Percentiles rank a stretch among this genome's conserved stretches.
Evolutionary conservation across 352 stramenopile genomes (phyloP).

Genomic region (Achlya hypogyna): DNA sequence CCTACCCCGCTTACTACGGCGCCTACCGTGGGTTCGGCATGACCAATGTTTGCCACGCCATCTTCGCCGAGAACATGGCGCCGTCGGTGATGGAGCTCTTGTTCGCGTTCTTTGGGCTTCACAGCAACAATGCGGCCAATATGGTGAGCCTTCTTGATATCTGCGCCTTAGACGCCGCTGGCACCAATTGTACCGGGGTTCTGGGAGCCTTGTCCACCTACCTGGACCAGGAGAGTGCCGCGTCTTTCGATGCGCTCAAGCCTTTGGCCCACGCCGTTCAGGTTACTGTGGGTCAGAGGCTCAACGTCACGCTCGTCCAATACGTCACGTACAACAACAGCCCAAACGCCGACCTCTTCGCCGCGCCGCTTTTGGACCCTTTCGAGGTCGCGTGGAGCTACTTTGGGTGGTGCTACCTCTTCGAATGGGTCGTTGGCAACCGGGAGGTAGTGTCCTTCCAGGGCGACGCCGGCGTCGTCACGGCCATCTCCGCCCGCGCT

Average conservation of each 20-base stretch:
- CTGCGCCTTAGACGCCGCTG: neutral
- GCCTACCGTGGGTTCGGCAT: neutral
- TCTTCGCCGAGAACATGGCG: neutral
- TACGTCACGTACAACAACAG: neutral
- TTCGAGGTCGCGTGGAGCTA: neutral
- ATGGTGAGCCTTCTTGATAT: neutral
- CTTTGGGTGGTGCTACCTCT: constrained; percentile 17
- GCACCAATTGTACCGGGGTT: neutral
- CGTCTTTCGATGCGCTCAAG: neutral
- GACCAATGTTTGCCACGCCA: neutral
- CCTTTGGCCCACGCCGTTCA: neutral
- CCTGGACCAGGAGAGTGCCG: neutral
- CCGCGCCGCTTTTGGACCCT: neutral
- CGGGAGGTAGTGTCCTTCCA: constrained; percentile 18
- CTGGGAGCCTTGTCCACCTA: neutral
- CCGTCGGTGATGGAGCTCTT: neutral
- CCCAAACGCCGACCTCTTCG: neutral
- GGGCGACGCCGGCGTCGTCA: constrained; percentile 4
- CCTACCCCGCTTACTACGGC: neutral
- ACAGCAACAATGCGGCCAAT: neutral
- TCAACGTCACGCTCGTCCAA: neutral
- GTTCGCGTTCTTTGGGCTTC: neutral
- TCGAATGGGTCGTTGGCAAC: constrained; percentile 13
- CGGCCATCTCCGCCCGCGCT: neutral
- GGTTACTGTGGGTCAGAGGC: neutral